Percentiles rank a stretch among this genome's conserved stretches.
Evolutionary conservation across 1,284 basidiomycete genomes (phyloP).

Genomic region (Singerocomus inundabilis): DNA sequence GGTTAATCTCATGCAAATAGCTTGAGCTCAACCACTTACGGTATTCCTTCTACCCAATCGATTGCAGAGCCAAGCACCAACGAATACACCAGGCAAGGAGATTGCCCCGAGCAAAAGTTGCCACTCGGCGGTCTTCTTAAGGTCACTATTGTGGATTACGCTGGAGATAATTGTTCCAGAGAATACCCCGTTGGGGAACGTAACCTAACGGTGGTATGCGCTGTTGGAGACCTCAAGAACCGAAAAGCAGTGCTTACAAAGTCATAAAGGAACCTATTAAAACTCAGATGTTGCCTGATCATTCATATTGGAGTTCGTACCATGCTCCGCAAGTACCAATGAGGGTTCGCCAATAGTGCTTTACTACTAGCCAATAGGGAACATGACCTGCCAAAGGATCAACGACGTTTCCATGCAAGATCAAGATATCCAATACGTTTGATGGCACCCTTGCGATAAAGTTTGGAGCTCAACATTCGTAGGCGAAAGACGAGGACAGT

Average conservation of each 20-base stretch:
- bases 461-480: slow-evolving; percentile 66
- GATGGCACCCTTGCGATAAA: slow-evolving; percentile 67
- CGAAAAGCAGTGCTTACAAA: slow-evolving; percentile 43
- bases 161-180: slow-evolving; percentile 64
- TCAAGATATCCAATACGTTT: slow-evolving; percentile 41
- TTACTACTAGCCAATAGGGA: slow-evolving; percentile 62
- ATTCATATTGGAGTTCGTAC: slow-evolving; percentile 33
- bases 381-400: slow-evolving; percentile 44
- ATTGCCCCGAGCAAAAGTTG: slow-evolving; percentile 68
- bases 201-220: slow-evolving; percentile 40
- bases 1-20: slow-evolving; percentile 1
- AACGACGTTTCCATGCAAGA: neutral
- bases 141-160: slow-evolving; percentile 51
- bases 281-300: slow-evolving; percentile 8
- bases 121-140: slow-evolving; percentile 66
- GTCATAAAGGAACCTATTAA: slow-evolving; percentile 68
- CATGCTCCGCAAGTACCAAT: slow-evolving; percentile 74
- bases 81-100: slow-evolving; percentile 62
- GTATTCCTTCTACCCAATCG: slow-evolving; percentile 62
- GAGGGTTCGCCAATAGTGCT: slow-evolving; percentile 66
- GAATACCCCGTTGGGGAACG: slow-evolving; percentile 73
- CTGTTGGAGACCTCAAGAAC: neutral
- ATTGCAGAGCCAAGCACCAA: slow-evolving; percentile 64
- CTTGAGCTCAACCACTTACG: slow-evolving; percentile 34
- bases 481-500: slow-evolving; percentile 72